These are phyloP conservation scores for Aureobasidium pullulans DNA, from an alignment of 2,329 filamentous ascomycete genomes.

Conservation along the genomic window DNA sequence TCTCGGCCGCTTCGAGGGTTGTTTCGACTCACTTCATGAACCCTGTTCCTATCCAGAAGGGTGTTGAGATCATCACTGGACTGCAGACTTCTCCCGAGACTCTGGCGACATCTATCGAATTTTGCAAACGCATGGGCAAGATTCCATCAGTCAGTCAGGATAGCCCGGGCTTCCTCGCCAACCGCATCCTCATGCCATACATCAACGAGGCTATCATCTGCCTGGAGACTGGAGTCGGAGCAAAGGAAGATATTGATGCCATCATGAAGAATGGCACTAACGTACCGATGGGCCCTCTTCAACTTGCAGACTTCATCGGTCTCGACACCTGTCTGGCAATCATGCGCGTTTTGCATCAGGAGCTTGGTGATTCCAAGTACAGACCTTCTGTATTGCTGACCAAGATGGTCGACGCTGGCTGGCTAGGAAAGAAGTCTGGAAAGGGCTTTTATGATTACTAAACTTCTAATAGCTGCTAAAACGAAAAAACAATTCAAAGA, in stretches of 20 bases:
- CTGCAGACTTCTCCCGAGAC: conserved; percentile 83
- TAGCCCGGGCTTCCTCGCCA: conserved; percentile 88
- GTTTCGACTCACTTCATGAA: conserved; percentile 99
- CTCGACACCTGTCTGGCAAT: conserved; percentile 93
- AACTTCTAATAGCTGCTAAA: background rate
- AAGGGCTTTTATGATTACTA: conserved; percentile 93
- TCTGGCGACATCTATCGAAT: conserved; percentile 71
- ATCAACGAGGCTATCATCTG: conserved; percentile 98
- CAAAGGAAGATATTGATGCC: conserved; percentile 83
- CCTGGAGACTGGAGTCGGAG: conserved; percentile 84
- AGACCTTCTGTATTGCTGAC: conserved; percentile 76
- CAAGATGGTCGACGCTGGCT: conserved; percentile 97
- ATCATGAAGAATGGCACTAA: conserved; percentile 99
- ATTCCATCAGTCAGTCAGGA: conserved; percentile 81
- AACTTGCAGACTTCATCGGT: conserved; percentile 93
- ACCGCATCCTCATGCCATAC: conserved; percentile 97
- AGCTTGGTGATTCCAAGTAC: conserved; percentile 95
- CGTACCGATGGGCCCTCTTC: conserved; percentile 93
- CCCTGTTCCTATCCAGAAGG: conserved; percentile 92
- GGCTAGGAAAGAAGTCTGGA: conserved; percentile 94
- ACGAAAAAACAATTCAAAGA: background rate
- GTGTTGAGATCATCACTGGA: conserved; percentile 93
- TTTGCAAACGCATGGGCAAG: conserved; percentile 91
- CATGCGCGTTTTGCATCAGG: conserved; percentile 87
- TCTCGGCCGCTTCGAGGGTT: conserved; percentile 75